Base-by-base conservation (phyloP, 2,329 filamentous ascomycete genomes). In the Aspergillus eucalypticola region DNA sequence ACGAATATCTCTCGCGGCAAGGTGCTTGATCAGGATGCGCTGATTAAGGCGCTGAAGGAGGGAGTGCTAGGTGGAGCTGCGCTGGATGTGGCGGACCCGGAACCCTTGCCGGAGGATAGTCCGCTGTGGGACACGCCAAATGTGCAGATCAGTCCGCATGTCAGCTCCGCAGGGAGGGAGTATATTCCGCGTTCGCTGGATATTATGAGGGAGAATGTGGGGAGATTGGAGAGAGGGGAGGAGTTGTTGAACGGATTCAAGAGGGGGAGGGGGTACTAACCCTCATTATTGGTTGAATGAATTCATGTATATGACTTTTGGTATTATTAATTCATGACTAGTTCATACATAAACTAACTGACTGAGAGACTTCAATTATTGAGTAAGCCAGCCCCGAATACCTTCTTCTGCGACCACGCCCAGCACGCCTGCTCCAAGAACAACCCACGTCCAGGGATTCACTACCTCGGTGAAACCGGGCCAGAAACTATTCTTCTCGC, bases 41-140 rank as follows among this genome's bases (percentile, higher is more conserved):
- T 94, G 54, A 82, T 91, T 17, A 78, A 79, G 1, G 88, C 89
- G 0, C 76, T 93, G 10, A 76, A 84, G 42, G 65, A 63, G 0
- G 82, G 82, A 0, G 79, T 81, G 2, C 70, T 90, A 29, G 75
- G 80, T 3, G 90, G 90, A 29, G 91, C 90, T 0, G 90, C 90
- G 1, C 75, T 94, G 42, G 90, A 93, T 71, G 90, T 94, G 1
- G 90, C 90, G 1, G 90, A 93, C 61, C 90, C 90, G 0, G 91
- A 94, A 73, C 91, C 91, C 0, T 72, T 94, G 63, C 89, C 90
- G 0, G 75, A 81, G 2, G 84, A 88, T 4, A 86, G 90, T 69
- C 83, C 85, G 63, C 76, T 94, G 54, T 94, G 90, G 90, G 82
- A 79, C 25, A 79, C 88, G 13, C 84, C 85, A 61, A 92, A 92